These are phyloP conservation scores for Tylopilus rubrobrunneus DNA, from an alignment of 768 basidiomycete genomes.

Conservation along the genomic window DNA sequence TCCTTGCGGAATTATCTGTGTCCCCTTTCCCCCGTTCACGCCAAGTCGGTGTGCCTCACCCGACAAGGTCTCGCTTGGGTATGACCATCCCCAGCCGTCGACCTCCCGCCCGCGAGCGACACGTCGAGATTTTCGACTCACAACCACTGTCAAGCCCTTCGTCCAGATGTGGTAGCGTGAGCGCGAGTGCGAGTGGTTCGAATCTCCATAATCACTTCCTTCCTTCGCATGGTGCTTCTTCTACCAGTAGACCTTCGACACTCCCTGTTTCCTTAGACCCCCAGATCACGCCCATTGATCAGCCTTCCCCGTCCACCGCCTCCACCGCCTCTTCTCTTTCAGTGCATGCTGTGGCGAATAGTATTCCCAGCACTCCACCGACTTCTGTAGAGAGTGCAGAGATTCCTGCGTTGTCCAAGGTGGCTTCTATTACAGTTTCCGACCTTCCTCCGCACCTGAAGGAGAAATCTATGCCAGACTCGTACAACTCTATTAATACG, in stretches of 20 bases:
- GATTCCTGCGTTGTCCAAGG: conserved; percentile 38
- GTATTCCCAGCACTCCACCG: conserved; percentile 51
- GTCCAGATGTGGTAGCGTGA: conserved; percentile 28
- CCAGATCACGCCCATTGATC: conserved; percentile 2
- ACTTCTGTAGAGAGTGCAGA: conserved; percentile 40
- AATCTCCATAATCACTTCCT: conserved; percentile 18
- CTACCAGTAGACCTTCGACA: conserved; percentile 26
- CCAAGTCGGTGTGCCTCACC: conserved; percentile 74
- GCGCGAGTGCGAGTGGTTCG: conserved; percentile 25
- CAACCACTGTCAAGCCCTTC: conserved; percentile 67
- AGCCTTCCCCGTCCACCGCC: conserved; percentile 21
- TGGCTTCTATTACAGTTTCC: conserved; percentile 23
- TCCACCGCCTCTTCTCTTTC: conserved; percentile 46
- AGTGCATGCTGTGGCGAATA: conserved; percentile 30
- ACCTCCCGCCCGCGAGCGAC: conserved; percentile 45
- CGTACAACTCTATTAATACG: neutral
- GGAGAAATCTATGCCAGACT: neutral
- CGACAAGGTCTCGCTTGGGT: conserved; percentile 58
- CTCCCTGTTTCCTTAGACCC: conserved; percentile 3
- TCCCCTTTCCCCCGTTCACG: conserved; percentile 74
- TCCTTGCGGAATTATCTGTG: conserved; percentile 59
- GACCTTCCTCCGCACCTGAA: conserved; percentile 3
- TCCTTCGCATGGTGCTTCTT: conserved; percentile 5
- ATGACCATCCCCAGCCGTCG: conserved; percentile 58
- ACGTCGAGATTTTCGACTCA: conserved; percentile 80